phyloP scores from a whole-genome alignment of 2,329 filamentous ascomycete species.

The Talaromyces pinophilus region DNA sequence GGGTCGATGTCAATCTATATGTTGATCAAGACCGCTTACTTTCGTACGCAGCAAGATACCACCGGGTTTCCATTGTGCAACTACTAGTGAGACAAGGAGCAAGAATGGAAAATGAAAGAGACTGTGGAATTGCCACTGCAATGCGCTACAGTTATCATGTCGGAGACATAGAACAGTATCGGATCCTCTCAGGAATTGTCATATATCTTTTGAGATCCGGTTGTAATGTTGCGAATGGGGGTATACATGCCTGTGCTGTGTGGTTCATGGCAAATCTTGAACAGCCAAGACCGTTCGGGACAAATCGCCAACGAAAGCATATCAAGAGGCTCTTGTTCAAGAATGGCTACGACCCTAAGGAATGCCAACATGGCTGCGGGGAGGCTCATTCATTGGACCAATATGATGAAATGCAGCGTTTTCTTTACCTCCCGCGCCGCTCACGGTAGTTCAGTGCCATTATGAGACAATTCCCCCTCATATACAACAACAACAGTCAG shows the following conservation, averaged over 20 bases:
- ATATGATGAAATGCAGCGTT: too few relatives aligned
- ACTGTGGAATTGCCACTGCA: not conserved
- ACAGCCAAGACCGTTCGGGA: not conserved
- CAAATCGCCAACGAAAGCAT: not conserved
- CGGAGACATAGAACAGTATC: not conserved
- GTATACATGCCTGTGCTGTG: conserved; percentile 5
- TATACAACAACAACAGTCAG: too few relatives aligned
- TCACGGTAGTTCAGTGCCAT: too few relatives aligned
- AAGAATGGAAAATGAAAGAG: conserved; percentile 13
- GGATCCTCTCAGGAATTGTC: not conserved
- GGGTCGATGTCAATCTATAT: not conserved
- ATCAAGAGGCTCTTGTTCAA: not conserved
- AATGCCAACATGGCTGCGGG: not conserved
- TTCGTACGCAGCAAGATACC: not conserved
- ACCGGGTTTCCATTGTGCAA: not conserved
- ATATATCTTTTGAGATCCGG: not conserved
- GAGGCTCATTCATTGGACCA: not conserved
- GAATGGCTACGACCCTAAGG: not conserved
- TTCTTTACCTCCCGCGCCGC: too few relatives aligned
- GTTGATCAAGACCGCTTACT: not conserved
- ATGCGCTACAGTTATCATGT: not conserved
- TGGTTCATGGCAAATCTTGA: not conserved
- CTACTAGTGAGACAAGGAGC: conserved; percentile 16
- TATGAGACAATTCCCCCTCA: too few relatives aligned
- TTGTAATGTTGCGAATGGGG: conserved; percentile 11